phyloP scores from a whole-genome alignment of 1,139 yeast genomes.

The Suhomyces bokatorum region DNA sequence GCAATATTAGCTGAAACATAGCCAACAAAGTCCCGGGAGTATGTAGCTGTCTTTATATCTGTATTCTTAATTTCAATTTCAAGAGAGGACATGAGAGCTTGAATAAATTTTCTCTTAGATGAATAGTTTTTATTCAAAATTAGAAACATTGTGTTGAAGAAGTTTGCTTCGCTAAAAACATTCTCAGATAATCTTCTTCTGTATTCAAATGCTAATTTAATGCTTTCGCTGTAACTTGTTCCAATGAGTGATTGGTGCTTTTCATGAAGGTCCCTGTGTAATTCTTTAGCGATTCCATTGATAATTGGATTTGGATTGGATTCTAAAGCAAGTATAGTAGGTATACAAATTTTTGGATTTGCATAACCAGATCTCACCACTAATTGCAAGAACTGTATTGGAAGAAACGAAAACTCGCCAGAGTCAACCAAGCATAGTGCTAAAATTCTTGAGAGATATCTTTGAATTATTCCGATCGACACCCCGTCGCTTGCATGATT shows the following conservation, averaged over 20 bases:
- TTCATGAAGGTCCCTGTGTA: slow-evolving; percentile 57
- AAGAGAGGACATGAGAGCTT: slow-evolving; percentile 29
- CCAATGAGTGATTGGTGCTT: slow-evolving; percentile 74
- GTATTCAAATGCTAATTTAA: slow-evolving; percentile 55
- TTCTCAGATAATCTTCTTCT: slow-evolving; percentile 28
- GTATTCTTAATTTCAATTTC: slow-evolving; percentile 16
- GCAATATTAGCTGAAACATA: slow-evolving; percentile 43
- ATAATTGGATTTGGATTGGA: slow-evolving; percentile 51
- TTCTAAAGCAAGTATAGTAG: slow-evolving; percentile 70
- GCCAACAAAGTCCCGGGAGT: slow-evolving; percentile 30
- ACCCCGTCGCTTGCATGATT: slow-evolving; percentile 62
- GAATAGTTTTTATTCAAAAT: slow-evolving; percentile 44
- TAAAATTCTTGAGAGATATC: slow-evolving; percentile 53
- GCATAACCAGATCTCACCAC: slow-evolving; percentile 67
- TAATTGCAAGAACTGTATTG: slow-evolving; percentile 55
- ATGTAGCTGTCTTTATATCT: background rate
- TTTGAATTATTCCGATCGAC: slow-evolving; percentile 68
- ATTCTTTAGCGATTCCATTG: slow-evolving; percentile 46
- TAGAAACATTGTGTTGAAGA: slow-evolving; percentile 36
- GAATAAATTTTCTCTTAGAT: slow-evolving; percentile 48
- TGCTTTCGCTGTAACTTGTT: slow-evolving; percentile 62
- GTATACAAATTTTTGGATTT: slow-evolving; percentile 68
- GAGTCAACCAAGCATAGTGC: slow-evolving; percentile 50
- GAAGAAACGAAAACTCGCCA: slow-evolving; percentile 44
- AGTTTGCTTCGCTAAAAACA: slow-evolving; percentile 20